Evolutionary conservation across 192 early-diverging fungal genomes (phyloP), one percentile per base, ranked within the genome.

Genomic region (Backusella westeae): DNA sequence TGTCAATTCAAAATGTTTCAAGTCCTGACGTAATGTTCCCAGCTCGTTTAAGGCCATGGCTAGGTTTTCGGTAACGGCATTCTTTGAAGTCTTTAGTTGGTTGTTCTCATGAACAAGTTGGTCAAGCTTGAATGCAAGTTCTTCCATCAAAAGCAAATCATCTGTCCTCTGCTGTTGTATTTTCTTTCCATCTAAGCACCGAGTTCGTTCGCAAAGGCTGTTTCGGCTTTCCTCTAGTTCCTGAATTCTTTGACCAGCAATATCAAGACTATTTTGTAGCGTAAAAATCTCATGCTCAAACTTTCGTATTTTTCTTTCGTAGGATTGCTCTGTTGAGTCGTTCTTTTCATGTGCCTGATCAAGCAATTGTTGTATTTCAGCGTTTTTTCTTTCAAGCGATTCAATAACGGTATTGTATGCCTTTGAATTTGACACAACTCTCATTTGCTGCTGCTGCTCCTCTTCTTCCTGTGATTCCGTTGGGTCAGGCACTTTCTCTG

Each of bases 31-130:
- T 19, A 83, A 35, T 6, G 21, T 14, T 10, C 77, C 68, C 34
- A 85, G 23, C 38, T 81, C 77, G 21, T n/a, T 21, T 23, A 77
- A 59, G 8, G 77, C 59, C 12, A 66, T 49, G 15, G 65, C 39
- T 26, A 83, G 70, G 6, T 67, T 53, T 26, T 74, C 49, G 41
- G 83, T 76, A 19, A 83, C 39, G 15, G 78, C 73, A 34, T 63
- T 10, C 56, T 80, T 82, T 32, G 82, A 21, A 34, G 42, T 29
- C 46, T 75, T 69, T 38, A 85, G 1, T 7, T 34, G 9, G 4
- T 38, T 29, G 69, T 83, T 80, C 66, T 83, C 78, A 10, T 59
- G 35, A 52, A 83, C 79, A 12, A 85, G 74, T 8, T 77, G 53
- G 6, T 35, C 26, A 5, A 85, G 46, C 52, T 80, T 83, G 12